Evolutionary conservation across 345 rosid genomes (phyloP).

Genomic region (Eucalyptus fibrosa): DNA sequence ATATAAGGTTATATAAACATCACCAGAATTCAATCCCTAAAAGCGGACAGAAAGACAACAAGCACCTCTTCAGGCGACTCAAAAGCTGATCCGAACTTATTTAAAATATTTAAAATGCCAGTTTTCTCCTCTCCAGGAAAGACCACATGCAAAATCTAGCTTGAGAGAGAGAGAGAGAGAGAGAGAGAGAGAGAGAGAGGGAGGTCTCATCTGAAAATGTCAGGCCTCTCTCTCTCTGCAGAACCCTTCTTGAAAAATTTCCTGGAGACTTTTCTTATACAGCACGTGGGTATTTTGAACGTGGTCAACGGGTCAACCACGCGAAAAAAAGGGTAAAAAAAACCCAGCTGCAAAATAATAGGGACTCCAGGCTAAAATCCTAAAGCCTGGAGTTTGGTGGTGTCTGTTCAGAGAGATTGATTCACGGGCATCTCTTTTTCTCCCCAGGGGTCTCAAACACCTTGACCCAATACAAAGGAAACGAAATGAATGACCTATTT

Average conservation of each 20-base stretch:
- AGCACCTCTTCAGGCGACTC: not conserved
- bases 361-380: not conserved
- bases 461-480: not conserved
- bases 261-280: not conserved
- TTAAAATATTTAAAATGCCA: not conserved
- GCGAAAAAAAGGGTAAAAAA: not conserved
- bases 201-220: not conserved
- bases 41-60: not conserved
- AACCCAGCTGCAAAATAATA: not conserved
- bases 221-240: not conserved
- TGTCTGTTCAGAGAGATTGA: not conserved
- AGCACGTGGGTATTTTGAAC: not conserved
- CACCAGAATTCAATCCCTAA: not conserved
- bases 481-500: not conserved
- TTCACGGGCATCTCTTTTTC: not conserved
- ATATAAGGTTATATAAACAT: not conserved
- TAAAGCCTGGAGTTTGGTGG: not conserved
- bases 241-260: not conserved
- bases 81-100: not conserved
- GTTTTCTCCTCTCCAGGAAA: not conserved
- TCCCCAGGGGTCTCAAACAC: not conserved
- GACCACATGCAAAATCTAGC: not conserved
- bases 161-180: not conserved
- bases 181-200: not conserved
- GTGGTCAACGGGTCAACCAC: conserved; percentile 2